Percentiles rank a stretch among this genome's conserved stretches.
Conservation (phyloP, 1,284 basidiomycete species). For the Rhizoctonia solani region DNA sequence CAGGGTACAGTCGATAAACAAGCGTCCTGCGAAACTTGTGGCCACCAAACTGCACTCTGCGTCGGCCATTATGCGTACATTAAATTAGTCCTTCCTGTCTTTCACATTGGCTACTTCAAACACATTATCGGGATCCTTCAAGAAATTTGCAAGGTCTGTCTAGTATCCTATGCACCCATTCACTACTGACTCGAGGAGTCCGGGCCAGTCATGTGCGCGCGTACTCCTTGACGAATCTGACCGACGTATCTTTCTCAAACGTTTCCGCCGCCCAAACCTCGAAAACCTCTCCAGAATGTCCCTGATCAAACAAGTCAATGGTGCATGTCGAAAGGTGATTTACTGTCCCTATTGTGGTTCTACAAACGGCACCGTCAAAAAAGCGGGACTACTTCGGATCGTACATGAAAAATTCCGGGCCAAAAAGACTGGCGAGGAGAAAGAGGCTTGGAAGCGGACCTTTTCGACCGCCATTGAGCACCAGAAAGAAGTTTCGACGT, state of each 20-base stretch:
- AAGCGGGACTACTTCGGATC: conserved; percentile 88
- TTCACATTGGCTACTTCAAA: conserved; percentile 98
- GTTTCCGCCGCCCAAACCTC: conserved; percentile 86
- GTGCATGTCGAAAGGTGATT: conserved; percentile 84
- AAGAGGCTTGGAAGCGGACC: conserved; percentile 84
- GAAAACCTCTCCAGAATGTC: conserved; percentile 92
- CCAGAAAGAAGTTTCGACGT: conserved; percentile 83
- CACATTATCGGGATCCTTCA: conserved; percentile 93
- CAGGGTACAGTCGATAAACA: conserved; percentile 96
- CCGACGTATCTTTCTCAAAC: conserved; percentile 80
- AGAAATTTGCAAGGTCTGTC: conserved; percentile 88
- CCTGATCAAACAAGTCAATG: conserved; percentile 88
- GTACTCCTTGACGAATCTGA: conserved; percentile 92
- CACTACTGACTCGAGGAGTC: not conserved
- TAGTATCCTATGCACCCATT: conserved; percentile 1
- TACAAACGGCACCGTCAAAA: conserved; percentile 96
- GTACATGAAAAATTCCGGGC: conserved; percentile 97
- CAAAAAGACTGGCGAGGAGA: conserved; percentile 89
- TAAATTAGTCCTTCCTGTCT: conserved; percentile 93
- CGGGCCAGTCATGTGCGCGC: conserved; percentile 82
- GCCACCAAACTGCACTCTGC: conserved; percentile 89
- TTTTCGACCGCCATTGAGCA: conserved; percentile 84
- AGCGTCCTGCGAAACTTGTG: conserved; percentile 93
- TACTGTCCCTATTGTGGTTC: conserved; percentile 94
- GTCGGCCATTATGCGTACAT: conserved; percentile 98